Percentiles rank a stretch among this genome's conserved stretches.
phyloP scores from a whole-genome alignment of 164 flowering plant genomes.

The Euptelea pleiosperma region DNA sequence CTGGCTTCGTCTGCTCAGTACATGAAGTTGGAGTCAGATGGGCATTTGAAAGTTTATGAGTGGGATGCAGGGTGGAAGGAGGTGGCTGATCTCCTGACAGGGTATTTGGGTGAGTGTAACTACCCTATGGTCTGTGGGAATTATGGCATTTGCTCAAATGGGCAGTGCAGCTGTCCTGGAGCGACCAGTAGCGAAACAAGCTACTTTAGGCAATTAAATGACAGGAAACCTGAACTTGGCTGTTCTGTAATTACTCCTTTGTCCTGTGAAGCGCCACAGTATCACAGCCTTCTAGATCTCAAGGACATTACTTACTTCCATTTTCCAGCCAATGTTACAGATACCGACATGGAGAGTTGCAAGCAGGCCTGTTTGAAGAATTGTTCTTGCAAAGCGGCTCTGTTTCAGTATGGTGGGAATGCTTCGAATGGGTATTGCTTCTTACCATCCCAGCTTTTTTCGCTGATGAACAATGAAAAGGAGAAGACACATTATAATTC shows the following conservation, averaged over 20 bases:
- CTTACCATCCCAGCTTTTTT: no score
- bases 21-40: constrained; percentile 29
- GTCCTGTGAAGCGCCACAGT: constrained; percentile 10
- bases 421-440: no score
- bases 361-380: no score
- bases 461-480: no score
- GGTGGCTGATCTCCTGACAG: constrained; percentile 17
- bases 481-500: no score
- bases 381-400: no score
- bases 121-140: constrained; percentile 28
- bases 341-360: constrained; percentile 14
- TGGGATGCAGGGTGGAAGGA: no score
- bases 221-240: constrained; percentile 13
- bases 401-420: no score
- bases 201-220: constrained; percentile 17
- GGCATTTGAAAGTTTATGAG: constrained; percentile 29
- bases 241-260: constrained; percentile 16
- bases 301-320: constrained; percentile 18
- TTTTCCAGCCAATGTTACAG: neutral
- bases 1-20: no score
- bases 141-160: constrained; percentile 27
- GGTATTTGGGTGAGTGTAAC: constrained; percentile 6
- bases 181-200: neutral
- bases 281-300: constrained; percentile 16
- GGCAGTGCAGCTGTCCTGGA: constrained; percentile 25